Evolutionary conservation across 2,329 filamentous ascomycete genomes (phyloP), one percentile per base, ranked within the genome.

Genomic region (Endoconidiophora laricicola): DNA sequence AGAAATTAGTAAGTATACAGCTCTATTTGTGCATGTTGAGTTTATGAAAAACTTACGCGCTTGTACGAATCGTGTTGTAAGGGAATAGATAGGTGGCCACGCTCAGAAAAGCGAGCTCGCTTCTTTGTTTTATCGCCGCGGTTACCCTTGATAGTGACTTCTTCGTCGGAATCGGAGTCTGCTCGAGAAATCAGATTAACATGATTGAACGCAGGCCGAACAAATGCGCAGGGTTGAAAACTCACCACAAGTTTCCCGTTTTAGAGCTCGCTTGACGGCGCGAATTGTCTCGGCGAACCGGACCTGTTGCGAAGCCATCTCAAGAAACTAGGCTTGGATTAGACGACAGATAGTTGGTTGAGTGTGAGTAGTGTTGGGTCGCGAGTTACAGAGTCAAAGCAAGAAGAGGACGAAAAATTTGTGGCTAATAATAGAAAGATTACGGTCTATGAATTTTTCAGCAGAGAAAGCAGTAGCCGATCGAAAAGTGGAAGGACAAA

Each of bases 91-190:
- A 87, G 69, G 58, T 81, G 78, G 52, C 83, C 83, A 59, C 79
- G 72, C 57, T 76, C 79, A 43, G 83, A 74, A 60, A 84, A 84
- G 57, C 78, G 74, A 42, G 84, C 79, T 58, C 78, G 74, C 62
- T 78, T 83, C 69, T 87, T 85, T 43, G 90, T 70, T 62, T 88
- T 90, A 63, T 86, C 78, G 54, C 82, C 83, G 60, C 83, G 79
- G 63, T 87, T 87, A 52, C 78, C 81, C 57, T 74, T 75, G 57
- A 74, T 71, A 54, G 79, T 73, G 58, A 86, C 79, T 49, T 78
- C 74, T 54, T 79, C 78, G 63, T 90, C 85, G 52, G 82, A 85
- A 45, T 88, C 84, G 57, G 80, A 85, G 55, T 86, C 84, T 87
- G 64, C 38, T 51, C 48, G 43, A 22, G 20, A 40, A 18, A 26